phyloP scores from a whole-genome alignment of 306 rosid species.

The Prosopis cineraria region DNA sequence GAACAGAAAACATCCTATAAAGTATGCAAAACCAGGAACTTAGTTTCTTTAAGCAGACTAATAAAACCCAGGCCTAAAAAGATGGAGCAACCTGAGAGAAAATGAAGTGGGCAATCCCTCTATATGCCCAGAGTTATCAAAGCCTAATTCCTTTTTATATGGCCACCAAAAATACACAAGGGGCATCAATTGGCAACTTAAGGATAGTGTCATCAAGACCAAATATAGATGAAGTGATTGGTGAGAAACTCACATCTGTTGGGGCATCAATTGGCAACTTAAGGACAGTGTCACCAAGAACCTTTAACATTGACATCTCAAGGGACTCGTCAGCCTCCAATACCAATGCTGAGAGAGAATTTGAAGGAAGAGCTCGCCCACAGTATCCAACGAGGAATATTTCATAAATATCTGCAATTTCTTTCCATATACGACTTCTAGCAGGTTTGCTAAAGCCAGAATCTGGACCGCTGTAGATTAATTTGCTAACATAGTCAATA shows the following conservation, averaged over 20 bases:
- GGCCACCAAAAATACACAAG: constrained; percentile 10
- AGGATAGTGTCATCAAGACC: constrained; percentile 75
- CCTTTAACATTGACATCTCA: constrained; percentile 71
- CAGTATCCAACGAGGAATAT: constrained; percentile 94
- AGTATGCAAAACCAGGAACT: constrained; percentile 9
- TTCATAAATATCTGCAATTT: constrained; percentile 92
- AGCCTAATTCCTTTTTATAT: constrained; percentile 22
- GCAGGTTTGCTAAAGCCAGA: constrained; percentile 63
- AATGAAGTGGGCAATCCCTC: background rate
- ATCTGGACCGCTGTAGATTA: constrained; percentile 50
- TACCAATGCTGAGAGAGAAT: constrained; percentile 67
- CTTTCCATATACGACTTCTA: constrained; percentile 89
- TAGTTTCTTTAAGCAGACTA: constrained; percentile 14
- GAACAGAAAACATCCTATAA: background rate
- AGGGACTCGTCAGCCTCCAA: constrained; percentile 81
- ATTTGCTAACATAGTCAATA: constrained; percentile 60
- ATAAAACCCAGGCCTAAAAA: background rate
- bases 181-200: constrained; percentile 69
- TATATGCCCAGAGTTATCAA: constrained; percentile 8
- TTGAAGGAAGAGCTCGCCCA: constrained; percentile 88
- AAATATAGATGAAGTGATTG: constrained; percentile 27
- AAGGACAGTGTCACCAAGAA: constrained; percentile 85
- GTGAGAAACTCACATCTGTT: constrained; percentile 61
- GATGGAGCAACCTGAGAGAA: constrained; percentile 5
- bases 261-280: constrained; percentile 81